phyloP scores from a whole-genome alignment of 345 rosid genomes.

The Rhodomyrtus tomentosa region DNA sequence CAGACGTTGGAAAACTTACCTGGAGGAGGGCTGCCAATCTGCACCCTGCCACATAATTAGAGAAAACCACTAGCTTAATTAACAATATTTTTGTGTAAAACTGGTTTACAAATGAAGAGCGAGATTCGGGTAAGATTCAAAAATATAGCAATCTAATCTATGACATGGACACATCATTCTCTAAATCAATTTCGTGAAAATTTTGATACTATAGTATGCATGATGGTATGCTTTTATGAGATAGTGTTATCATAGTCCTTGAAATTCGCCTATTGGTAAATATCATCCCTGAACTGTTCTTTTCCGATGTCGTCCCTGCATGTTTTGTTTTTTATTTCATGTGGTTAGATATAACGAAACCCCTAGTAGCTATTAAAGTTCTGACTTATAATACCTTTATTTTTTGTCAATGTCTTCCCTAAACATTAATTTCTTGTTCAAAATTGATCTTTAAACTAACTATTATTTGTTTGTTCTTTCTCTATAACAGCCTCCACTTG shows the following conservation, averaged over 20 bases:
- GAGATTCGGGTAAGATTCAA: not conserved
- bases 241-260: not conserved
- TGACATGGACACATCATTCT: not conserved
- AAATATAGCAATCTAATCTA: not conserved
- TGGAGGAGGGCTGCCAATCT: too few species aligned
- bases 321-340: not conserved
- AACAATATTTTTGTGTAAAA: not conserved
- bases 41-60: too few species aligned
- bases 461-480: not conserved
- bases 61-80: not conserved
- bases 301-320: not conserved
- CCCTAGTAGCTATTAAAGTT: not conserved
- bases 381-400: not conserved
- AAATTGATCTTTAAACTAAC: not conserved
- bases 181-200: not conserved
- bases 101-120: not conserved
- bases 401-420: not conserved
- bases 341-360: not conserved
- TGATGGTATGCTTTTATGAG: not conserved
- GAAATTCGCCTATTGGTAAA: not conserved
- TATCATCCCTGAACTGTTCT: not conserved
- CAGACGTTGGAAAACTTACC: not conserved
- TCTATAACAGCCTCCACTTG: not conserved
- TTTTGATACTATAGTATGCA: not conserved
- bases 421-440: not conserved